phyloP scores from a whole-genome alignment of 73 alveolate species.

The Symbiodinium pilosum region DNA sequence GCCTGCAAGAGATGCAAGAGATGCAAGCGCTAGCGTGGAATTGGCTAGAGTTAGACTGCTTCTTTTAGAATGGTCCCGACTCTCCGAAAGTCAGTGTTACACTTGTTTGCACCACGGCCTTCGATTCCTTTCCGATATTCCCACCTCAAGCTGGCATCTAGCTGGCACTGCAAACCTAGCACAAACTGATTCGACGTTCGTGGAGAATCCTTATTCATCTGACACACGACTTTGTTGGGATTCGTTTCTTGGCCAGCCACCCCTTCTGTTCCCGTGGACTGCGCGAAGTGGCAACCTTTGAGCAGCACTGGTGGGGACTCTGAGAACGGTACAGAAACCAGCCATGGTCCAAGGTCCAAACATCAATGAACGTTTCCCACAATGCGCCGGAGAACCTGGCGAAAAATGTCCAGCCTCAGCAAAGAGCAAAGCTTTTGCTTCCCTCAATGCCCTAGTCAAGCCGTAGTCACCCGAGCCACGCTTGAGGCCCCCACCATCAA shows the following conservation, averaged over 20 bases:
- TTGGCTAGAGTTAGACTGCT: too few relatives aligned
- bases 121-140: conserved; percentile 92
- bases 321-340: too few relatives aligned
- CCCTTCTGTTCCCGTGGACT: conserved; percentile 76
- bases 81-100: too few relatives aligned
- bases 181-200: too few relatives aligned
- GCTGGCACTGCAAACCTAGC: neutral
- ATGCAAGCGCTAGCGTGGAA: too few relatives aligned
- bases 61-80: too few relatives aligned
- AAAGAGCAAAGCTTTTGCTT: neutral
- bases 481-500: neutral
- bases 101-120: conserved; percentile 53
- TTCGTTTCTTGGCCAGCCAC: neutral
- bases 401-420: conserved; percentile 77
- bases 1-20: too few relatives aligned
- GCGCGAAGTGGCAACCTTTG: conserved; percentile 70
- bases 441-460: neutral
- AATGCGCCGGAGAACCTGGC: conserved; percentile 74
- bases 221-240: too few relatives aligned
- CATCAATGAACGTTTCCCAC: conserved; percentile 80
- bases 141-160: conserved; percentile 29
- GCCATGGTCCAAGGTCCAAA: neutral
- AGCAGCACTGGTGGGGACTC: neutral
- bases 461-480: neutral
- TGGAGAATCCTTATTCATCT: too few relatives aligned